Evolutionary conservation across 139 green algal species (phyloP), one percentile per base, ranked within the genome.

Genomic region (Trebouxia sp.): DNA sequence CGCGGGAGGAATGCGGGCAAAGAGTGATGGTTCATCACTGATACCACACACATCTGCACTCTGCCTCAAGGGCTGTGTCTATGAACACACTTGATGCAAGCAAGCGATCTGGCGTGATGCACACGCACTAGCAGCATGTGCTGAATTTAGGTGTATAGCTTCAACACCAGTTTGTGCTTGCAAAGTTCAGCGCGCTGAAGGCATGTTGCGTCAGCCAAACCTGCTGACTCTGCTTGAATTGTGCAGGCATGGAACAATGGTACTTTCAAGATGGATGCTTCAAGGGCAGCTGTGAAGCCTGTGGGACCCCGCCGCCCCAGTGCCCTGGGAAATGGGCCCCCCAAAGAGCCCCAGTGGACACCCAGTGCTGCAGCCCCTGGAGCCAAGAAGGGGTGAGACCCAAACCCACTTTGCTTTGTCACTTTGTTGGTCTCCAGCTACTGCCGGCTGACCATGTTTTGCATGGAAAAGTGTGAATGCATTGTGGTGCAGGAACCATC

Each of bases 191-290:
- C n/a, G n/a, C n/a, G n/a, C n/a, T n/a, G n/a, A n/a, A n/a, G n/a
- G n/a, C n/a, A n/a, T n/a, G n/a, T n/a, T n/a, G n/a, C n/a, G n/a
- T n/a, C n/a, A n/a, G n/a, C n/a, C n/a, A n/a, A n/a, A n/a, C n/a
- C n/a, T n/a, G n/a, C n/a, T n/a, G n/a, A n/a, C n/a, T n/a, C n/a
- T 41, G 56, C 28, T 67, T 67, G 12, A 28, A 6, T 30, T 26
- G 17, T 56, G 69, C 69, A 77, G 69, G 39, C 69, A 22, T 77
- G 69, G 69, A 77, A 77, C 41, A 77, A 77, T 56, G 69, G 69
- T 14, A 77, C 69, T 24, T 77, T 77, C 69, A 77, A 77, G 39
- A 55, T 77, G 69, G 43, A 51, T 56, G 69, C 39, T 37, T 77
- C 69, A 56, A 53, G 41, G 26, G 69, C 41, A 41, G 41, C 42